Conservation (phyloP, 2,329 filamentous ascomycete species). For the Pyricularia sp. region DNA sequence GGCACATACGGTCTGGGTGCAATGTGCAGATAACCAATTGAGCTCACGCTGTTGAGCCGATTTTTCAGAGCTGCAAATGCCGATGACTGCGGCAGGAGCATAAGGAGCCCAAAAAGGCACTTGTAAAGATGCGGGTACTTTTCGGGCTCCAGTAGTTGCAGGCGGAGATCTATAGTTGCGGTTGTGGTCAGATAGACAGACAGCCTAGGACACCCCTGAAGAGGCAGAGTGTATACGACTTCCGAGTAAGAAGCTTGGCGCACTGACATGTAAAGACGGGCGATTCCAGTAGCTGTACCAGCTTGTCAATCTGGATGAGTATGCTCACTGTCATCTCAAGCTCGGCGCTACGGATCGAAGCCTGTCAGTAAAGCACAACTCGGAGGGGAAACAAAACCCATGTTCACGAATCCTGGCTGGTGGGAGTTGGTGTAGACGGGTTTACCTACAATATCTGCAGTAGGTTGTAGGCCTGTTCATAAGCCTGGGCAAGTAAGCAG, state of each 20-base stretch:
- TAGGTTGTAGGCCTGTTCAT: constrained; percentile 93
- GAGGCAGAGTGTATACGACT: not conserved
- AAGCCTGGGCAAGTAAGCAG: constrained; percentile 88
- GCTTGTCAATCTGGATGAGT: constrained; percentile 95
- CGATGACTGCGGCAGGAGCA: constrained; percentile 96
- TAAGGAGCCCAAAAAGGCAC: constrained; percentile 89
- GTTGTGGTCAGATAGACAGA: constrained; percentile 4
- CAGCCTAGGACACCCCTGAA: not conserved
- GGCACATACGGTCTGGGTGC: constrained; percentile 59
- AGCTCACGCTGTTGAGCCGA: constrained; percentile 88
- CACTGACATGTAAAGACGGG: constrained; percentile 88
- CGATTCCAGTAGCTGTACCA: constrained; percentile 91
- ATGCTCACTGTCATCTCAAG: constrained; percentile 98
- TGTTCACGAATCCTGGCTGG: not conserved
- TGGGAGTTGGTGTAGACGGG: not conserved
- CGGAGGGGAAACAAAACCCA: not conserved
- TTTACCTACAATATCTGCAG: constrained; percentile 76
- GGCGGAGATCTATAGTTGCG: constrained; percentile 59
- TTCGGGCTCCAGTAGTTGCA: constrained; percentile 91
- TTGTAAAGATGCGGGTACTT: constrained; percentile 93
- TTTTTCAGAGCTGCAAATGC: constrained; percentile 96
- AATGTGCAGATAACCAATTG: constrained; percentile 87
- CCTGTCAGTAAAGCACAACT: not conserved
- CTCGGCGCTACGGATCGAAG: constrained; percentile 53
- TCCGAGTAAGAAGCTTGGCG: not conserved